Evolutionary conservation across 139 green algal genomes (phyloP).

Genomic region (Axilococcus clingmanii): DNA sequence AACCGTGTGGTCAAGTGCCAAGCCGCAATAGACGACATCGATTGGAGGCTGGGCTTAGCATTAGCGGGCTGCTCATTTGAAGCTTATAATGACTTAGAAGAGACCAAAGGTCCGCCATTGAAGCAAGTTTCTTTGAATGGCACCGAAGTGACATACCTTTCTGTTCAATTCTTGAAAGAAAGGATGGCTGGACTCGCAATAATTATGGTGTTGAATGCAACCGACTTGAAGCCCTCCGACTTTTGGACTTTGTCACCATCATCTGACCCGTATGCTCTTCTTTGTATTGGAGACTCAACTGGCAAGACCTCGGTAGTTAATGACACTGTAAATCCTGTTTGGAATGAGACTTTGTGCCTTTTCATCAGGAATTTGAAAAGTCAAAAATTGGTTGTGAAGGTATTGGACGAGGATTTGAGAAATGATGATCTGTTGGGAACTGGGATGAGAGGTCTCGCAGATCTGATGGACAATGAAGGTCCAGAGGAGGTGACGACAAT

Average conservation of each 20-base stretch:
- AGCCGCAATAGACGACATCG: too few species aligned
- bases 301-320: background rate
- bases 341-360: constrained; percentile 7
- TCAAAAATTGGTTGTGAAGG: background rate
- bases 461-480: constrained; percentile 4
- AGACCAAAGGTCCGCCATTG: background rate
- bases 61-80: constrained; percentile 21
- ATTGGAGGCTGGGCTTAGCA: constrained; percentile 11
- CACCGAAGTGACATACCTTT: constrained; percentile 3
- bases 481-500: background rate
- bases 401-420: constrained; percentile 13
- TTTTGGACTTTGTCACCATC: background rate
- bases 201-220: constrained; percentile 2
- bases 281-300: background rate
- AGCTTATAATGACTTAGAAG: constrained; percentile 12
- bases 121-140: background rate
- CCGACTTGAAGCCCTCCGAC: constrained; percentile 2
- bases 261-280: constrained; percentile 3
- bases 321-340: constrained; percentile 8
- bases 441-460: background rate
- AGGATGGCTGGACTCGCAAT: constrained; percentile 14
- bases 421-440: constrained; percentile 5
- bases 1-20: too few species aligned
- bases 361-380: background rate
- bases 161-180: constrained; percentile 6